phyloP scores from a whole-genome alignment of 1,139 yeast species.

The Zygosaccharomyces sapae region DNA sequence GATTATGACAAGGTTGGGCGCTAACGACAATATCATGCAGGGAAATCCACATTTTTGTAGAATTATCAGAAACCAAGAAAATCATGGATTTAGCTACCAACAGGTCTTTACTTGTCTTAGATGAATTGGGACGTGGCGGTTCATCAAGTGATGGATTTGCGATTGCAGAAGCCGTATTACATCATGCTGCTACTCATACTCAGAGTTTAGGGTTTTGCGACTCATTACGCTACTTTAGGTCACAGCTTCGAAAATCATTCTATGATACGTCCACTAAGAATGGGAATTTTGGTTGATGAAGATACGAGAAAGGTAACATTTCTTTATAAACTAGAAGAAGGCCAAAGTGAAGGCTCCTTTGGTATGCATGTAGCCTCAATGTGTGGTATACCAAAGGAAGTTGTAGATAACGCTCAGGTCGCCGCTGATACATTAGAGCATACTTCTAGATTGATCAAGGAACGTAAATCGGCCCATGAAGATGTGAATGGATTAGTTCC shows the following conservation, averaged over 20 bases:
- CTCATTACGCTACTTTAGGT: conserved; percentile 88
- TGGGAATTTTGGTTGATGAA: conserved; percentile 88
- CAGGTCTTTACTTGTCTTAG: conserved; percentile 75
- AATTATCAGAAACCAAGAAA: conserved; percentile 86
- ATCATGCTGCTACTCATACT: conserved; percentile 85
- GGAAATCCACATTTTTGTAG: conserved; percentile 96
- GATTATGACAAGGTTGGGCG: conserved; percentile 95
- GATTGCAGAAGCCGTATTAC: conserved; percentile 89
- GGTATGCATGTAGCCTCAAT: conserved; percentile 98
- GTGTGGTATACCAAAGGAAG: conserved; percentile 82
- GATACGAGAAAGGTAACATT: conserved; percentile 78
- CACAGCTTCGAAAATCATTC: conserved; percentile 75
- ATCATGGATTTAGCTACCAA: conserved; percentile 83
- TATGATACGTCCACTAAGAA: conserved; percentile 72
- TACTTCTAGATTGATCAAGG: conserved; percentile 63
- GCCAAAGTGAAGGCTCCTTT: conserved; percentile 91
- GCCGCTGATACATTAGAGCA: conserved; percentile 86
- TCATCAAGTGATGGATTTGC: conserved; percentile 97
- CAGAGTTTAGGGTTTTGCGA: conserved; percentile 95
- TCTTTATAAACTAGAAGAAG: conserved; percentile 77
- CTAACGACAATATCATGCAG: conserved; percentile 97
- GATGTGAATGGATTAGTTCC: conserved; percentile 41
- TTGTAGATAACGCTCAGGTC: conserved; percentile 73
- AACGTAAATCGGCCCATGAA: conserved; percentile 33
- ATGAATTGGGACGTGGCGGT: conserved; percentile 97